A percentile compares a stretch with the other conserved stretches of the same genome.
phyloP scores from a whole-genome alignment of 495 filamentous ascomycete genomes.

The Bathelium albidoporum region DNA sequence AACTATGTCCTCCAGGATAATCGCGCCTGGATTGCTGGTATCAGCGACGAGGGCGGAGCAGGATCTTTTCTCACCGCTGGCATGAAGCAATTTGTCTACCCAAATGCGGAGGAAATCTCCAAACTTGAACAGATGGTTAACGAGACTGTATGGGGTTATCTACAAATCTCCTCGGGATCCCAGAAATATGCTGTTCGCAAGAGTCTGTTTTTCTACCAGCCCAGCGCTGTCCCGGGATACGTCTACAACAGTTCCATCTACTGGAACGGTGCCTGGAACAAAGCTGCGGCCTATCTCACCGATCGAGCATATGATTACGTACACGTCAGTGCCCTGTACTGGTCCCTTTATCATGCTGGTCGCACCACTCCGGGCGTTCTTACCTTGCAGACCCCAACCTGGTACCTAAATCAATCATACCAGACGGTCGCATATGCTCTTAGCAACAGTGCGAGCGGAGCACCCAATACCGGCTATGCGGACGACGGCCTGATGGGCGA shows the following conservation, averaged over 20 bases:
- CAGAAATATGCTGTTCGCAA: conserved; percentile 36
- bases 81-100: conserved; percentile 40
- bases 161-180: conserved; percentile 25
- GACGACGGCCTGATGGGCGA: conserved; percentile 43
- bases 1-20: conserved; percentile 37
- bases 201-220: conserved; percentile 44
- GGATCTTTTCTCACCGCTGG: conserved; percentile 37
- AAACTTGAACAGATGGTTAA: conserved; percentile 40
- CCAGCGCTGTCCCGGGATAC: conserved; percentile 28
- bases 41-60: conserved; percentile 43
- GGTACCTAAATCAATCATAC: conserved; percentile 41
- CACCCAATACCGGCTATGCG: conserved; percentile 29
- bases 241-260: conserved; percentile 29
- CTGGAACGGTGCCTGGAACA: conserved; percentile 39
- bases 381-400: conserved; percentile 31
- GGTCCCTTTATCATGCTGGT: conserved; percentile 41
- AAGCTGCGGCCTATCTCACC: conserved; percentile 30
- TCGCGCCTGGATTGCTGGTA: conserved; percentile 43
- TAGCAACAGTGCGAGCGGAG: conserved; percentile 15
- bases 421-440: conserved; percentile 21
- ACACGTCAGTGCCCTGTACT: conserved; percentile 40
- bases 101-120: conserved; percentile 33
- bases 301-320: conserved; percentile 45
- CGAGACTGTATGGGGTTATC: conserved; percentile 32
- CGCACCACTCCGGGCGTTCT: conserved; percentile 33